phyloP scores from a whole-genome alignment of 1,284 basidiomycete genomes.

The Cryptococcus amylolentus region DNA sequence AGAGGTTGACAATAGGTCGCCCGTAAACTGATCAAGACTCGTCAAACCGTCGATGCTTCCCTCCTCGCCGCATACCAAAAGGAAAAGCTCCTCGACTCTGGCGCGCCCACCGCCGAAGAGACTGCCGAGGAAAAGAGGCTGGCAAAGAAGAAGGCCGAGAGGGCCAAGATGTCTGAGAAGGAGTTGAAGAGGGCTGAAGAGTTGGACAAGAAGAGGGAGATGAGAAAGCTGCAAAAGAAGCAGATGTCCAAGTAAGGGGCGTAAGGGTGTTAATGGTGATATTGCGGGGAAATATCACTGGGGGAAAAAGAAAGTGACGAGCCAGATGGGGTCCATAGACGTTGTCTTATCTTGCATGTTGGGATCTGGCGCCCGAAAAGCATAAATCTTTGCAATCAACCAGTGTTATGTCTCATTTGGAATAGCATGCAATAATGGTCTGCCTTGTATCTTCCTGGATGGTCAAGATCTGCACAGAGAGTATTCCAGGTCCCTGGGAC shows the following conservation, averaged over 20 bases:
- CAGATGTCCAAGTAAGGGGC: conserved; percentile 11
- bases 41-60: conserved; percentile 63
- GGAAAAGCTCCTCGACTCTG: conserved; percentile 53
- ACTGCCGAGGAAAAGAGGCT: conserved; percentile 59
- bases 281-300: neutral
- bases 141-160: conserved; percentile 69
- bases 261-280: neutral
- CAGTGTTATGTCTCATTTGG: neutral
- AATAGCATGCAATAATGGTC: too few relatives aligned
- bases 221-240: conserved; percentile 41
- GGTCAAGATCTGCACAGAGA: too few relatives aligned
- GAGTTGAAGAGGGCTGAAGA: conserved; percentile 71
- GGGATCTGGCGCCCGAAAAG: neutral
- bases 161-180: conserved; percentile 68
- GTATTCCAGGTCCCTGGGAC: too few relatives aligned
- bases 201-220: conserved; percentile 42
- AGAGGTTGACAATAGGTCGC: conserved; percentile 54
- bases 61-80: conserved; percentile 44
- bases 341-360: neutral
- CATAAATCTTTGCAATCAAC: neutral
- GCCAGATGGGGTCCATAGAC: neutral
- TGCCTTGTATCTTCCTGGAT: too few relatives aligned
- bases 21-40: conserved; percentile 65
- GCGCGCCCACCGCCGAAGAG: conserved; percentile 58
- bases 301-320: neutral